Conservation (phyloP, 78 protist species). For the Tieghemostelium lacteum region DNA sequence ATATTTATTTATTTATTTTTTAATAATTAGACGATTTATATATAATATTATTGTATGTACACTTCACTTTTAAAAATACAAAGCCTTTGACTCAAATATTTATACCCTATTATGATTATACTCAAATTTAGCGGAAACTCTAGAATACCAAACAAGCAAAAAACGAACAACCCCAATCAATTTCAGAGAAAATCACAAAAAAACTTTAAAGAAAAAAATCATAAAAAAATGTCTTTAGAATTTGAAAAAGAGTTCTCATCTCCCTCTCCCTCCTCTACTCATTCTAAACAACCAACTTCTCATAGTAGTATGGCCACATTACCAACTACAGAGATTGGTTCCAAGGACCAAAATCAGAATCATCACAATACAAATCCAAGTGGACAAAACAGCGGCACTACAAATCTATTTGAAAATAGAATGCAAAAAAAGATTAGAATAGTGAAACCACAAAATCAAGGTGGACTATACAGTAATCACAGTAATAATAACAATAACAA, state of each 20-base stretch:
- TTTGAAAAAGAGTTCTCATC: not conserved
- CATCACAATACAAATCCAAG: not conserved
- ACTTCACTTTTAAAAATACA: no score
- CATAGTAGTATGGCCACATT: no score
- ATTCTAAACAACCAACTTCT: not conserved
- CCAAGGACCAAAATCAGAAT: not conserved
- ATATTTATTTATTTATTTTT: no score
- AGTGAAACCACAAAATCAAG: not conserved
- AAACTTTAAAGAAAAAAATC: no score
- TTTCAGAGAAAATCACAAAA: not conserved
- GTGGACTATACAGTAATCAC: not conserved
- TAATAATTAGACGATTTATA: no score
- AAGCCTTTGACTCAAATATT: no score
- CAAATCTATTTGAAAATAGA: not conserved
- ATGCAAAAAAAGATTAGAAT: not conserved
- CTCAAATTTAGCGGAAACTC: no score
- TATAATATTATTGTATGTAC: no score
- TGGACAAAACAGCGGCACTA: not conserved
- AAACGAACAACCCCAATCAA: not conserved
- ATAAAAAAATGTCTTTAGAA: not conserved
- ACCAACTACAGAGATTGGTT: not conserved
- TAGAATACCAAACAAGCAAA: no score
- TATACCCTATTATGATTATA: no score
- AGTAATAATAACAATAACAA: conserved; percentile 1
- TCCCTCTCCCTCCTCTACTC: not conserved